phyloP scores from a whole-genome alignment of 495 filamentous ascomycete species.

The Aspergillus coremiiformis region DNA sequence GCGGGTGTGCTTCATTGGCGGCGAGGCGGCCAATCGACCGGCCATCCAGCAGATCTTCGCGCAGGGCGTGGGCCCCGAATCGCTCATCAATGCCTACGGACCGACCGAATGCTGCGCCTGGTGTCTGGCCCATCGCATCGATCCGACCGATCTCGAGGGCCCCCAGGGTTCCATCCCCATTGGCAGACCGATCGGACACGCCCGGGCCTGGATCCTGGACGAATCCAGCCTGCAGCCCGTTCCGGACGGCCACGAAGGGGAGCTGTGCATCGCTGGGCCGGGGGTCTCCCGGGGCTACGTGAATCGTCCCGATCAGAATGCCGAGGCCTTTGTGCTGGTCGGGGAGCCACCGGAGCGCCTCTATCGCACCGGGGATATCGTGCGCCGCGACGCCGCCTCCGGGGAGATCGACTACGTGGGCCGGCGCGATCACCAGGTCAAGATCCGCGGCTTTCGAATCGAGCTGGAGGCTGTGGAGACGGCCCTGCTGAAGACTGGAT shows the following conservation, averaged over 20 bases:
- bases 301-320: constrained; percentile 25
- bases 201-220: constrained; percentile 34
- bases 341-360: neutral
- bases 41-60: constrained; percentile 11
- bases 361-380: constrained; percentile 26
- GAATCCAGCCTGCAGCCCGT: constrained; percentile 24
- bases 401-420: constrained; percentile 15
- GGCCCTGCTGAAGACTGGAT: neutral
- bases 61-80: constrained; percentile 10
- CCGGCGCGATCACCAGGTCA: constrained; percentile 29
- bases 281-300: constrained; percentile 37
- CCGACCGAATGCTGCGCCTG: constrained; percentile 24
- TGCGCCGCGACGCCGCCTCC: neutral
- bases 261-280: constrained; percentile 40
- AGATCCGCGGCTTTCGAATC: constrained; percentile 38
- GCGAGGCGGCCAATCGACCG: constrained; percentile 13
- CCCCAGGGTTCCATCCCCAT: constrained; percentile 14
- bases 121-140: constrained; percentile 6
- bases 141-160: no score
- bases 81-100: constrained; percentile 29
- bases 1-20: constrained; percentile 12
- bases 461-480: constrained; percentile 37
- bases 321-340: constrained; percentile 25
- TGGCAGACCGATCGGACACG: constrained; percentile 12
- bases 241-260: constrained; percentile 39